Evolutionary conservation across 306 rosid genomes (phyloP), one percentile per base, ranked within the genome.

Genomic region (Quercus variabilis): DNA sequence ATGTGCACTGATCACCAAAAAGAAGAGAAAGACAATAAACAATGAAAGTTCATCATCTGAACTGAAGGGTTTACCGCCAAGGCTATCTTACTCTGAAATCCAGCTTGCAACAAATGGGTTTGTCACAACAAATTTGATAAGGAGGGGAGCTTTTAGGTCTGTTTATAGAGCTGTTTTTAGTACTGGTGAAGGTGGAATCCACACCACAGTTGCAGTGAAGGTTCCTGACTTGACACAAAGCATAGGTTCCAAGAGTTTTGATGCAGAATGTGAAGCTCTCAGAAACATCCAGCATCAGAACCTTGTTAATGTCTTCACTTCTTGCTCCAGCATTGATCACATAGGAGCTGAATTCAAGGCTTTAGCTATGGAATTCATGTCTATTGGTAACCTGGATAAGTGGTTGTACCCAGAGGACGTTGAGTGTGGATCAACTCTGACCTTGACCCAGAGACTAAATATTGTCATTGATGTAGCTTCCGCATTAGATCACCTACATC

Each of bases 401-500:
- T 73, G 73, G 70, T 31, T 87, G 71, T 64, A 81, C 70, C 82
- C 79, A 0, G 6, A 9, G 6, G 87, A 79, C 23, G 57, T 21
- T 14, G 83, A 77, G 64, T 30, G 82, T 5, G 76, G 88, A 43
- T 69, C 64, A n/a, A 62, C 54, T 7, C 77, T 87, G 23, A 75
- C 80, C 33, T 57, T 84, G 51, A 46, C 77, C 79, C 84, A 84
- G 30, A 87, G 86, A 62, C 41, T 84, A 25, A 81, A 79, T 25
- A 76, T 81, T 81, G 84, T 55, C 69, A 79, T 84, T 68, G 84
- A 84, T 74, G 85, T 87, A 26, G 90, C 90, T 62, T 73, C 76
- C 4, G 90, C 90, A 20, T 69, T 87, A 84, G 83, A 81, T 69
- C 81, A 87, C 63, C 74, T 87, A 78, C 90, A 84, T 76, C 78